phyloP scores from a whole-genome alignment of 768 basidiomycete species.

The Pulveroboletus ravenelii region DNA sequence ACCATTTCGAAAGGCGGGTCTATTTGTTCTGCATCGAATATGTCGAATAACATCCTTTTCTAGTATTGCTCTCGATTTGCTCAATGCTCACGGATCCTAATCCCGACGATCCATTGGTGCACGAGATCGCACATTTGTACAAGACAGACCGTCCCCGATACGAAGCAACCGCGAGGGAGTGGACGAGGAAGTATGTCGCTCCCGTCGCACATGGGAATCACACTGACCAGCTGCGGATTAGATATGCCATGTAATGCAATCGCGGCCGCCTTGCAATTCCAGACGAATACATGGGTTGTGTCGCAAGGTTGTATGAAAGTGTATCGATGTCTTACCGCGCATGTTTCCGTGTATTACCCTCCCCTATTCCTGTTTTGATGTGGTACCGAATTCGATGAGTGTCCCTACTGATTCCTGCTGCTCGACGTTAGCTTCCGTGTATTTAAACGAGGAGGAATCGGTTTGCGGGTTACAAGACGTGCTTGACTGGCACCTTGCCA shows the following conservation, averaged over 20 bases:
- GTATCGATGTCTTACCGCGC: slow-evolving; percentile 33
- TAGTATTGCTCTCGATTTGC: slow-evolving; percentile 95
- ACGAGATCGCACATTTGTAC: slow-evolving; percentile 98
- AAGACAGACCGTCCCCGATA: slow-evolving; percentile 98
- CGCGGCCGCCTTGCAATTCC: slow-evolving; percentile 20
- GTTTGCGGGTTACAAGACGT: no score
- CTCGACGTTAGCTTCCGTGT: no score
- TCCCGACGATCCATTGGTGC: slow-evolving; percentile 97
- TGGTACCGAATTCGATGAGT: slow-evolving; percentile 18
- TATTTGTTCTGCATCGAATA: slow-evolving; percentile 17
- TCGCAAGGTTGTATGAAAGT: slow-evolving; percentile 28
- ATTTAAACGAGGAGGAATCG: no score
- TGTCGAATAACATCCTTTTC: not conserved
- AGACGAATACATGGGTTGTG: slow-evolving; percentile 27
- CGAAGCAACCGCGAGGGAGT: slow-evolving; percentile 97
- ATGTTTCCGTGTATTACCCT: slow-evolving; percentile 32
- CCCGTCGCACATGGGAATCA: not conserved
- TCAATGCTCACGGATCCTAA: slow-evolving; percentile 99
- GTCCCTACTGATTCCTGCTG: slow-evolving; percentile 4
- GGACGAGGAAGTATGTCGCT: slow-evolving; percentile 91
- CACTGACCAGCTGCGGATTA: slow-evolving; percentile 12
- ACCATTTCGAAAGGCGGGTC: slow-evolving; percentile 92
- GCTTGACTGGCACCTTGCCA: no score
- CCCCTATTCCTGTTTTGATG: slow-evolving; percentile 11
- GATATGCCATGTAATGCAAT: slow-evolving; percentile 51